Base-by-base conservation (phyloP, 2,329 filamentous ascomycete species). In the Xylaria multiplex region DNA sequence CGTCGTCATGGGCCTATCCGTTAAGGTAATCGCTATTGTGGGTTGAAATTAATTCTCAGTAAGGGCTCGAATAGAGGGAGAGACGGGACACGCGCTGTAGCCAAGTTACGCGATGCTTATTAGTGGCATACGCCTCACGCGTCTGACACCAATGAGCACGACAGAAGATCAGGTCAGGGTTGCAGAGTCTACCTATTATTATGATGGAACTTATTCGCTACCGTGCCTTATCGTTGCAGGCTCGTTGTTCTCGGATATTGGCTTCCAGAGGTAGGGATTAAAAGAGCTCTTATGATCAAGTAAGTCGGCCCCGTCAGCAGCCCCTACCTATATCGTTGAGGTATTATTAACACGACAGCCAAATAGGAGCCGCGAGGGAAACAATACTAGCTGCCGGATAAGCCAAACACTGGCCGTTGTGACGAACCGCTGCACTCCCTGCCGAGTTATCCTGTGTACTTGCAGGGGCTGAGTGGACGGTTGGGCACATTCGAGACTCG, bases 301-400 rank as follows among this genome's bases (percentile, higher is more conserved):
- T 50, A 22, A 54, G 40, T 58, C 59, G 64, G 45, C 53, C 59
- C 60, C 59, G 64, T 63, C 64, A 64, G 48, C 62, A 50, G 32
- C 59, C 64, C 63, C 58, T 61, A 66, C 66, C 66, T 64, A 64
- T 69, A 68, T 61, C 52, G 55, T 59, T 59, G 59, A 66, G 56
- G 63, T 66, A 66, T 66, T 68, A 66, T 59, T 62, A 59, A 57
- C 55, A 63, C 55, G 43, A 50, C 59, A 45, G 59, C 63, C 66
- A 35, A 57, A 66, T 55, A 57, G 53, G 49, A 62, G 43, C 32
- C 53, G 45, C 24, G 49, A 32, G 37, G 40, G 27, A 40, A 24
- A 46, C 62, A 50, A 62, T 58, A 65, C 40, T 54, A 59, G 65
- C 49, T 48, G 54, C 58, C 58, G 58, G 49, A 65, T 67, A 67